These are phyloP conservation scores for Sphagnurus paluster DNA, from an alignment of 1,284 basidiomycete genomes.

Conservation along the genomic window DNA sequence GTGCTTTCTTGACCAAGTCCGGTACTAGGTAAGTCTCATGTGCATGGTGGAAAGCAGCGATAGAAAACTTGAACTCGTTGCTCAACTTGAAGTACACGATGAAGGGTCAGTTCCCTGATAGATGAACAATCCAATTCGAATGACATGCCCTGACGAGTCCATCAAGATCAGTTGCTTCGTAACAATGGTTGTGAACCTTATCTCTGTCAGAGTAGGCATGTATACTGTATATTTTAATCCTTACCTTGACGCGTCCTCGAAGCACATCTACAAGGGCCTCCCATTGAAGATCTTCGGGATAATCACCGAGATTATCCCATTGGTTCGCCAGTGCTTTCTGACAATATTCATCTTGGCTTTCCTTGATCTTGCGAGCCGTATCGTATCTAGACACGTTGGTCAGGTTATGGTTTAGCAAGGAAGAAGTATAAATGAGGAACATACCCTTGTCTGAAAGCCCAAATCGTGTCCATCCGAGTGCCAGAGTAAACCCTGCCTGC, in stretches of 20 bases:
- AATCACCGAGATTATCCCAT: constrained; percentile 62
- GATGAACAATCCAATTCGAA: too few species aligned
- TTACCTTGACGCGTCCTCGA: constrained; percentile 73
- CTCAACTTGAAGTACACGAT: constrained; percentile 53
- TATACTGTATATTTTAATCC: neutral
- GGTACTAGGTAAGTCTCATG: constrained; percentile 81
- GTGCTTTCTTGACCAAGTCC: constrained; percentile 70
- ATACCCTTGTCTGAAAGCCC: constrained; percentile 56
- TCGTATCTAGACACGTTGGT: constrained; percentile 51
- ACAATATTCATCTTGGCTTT: constrained; percentile 76
- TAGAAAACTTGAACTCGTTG: constrained; percentile 78
- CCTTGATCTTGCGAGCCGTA: constrained; percentile 72
- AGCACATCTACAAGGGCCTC: constrained; percentile 88
- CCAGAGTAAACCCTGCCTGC: constrained; percentile 39
- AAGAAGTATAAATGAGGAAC: constrained; percentile 11
- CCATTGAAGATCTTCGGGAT: constrained; percentile 81
- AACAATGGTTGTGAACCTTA: constrained; percentile 79
- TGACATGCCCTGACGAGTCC: constrained; percentile 65
- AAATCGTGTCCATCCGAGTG: constrained; percentile 60
- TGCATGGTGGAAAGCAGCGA: constrained; percentile 82
- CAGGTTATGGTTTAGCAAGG: neutral
- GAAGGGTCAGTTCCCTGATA: constrained; percentile 9
- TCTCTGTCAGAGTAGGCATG: neutral
- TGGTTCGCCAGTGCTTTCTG: constrained; percentile 52
- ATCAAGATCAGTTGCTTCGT: constrained; percentile 80